Evolutionary conservation across 306 rosid genomes (phyloP).

Genomic region (Begonia masoniana): DNA sequence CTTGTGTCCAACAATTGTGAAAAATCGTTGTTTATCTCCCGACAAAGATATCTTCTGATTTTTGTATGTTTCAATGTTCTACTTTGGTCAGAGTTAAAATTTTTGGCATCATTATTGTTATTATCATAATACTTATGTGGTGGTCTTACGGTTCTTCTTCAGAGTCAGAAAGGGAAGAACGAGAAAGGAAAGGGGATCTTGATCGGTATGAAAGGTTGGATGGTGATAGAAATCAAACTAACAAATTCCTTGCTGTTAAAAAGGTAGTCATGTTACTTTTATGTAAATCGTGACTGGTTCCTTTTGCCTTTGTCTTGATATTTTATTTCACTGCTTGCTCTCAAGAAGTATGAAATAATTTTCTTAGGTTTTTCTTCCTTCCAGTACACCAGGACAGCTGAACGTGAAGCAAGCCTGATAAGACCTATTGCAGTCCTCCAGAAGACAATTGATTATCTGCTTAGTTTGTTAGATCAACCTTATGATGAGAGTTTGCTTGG

Average conservation of each 20-base stretch:
- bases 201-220: constrained; percentile 83
- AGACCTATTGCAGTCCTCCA: constrained; percentile 84
- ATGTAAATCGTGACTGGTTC: background rate
- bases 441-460: constrained; percentile 68
- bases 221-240: constrained; percentile 90
- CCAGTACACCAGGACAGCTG: constrained; percentile 96
- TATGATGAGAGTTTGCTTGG: constrained; percentile 75
- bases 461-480: constrained; percentile 63
- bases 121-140: background rate
- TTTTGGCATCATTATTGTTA: background rate
- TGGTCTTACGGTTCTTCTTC: constrained; percentile 12
- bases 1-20: too few species aligned
- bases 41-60: too few species aligned
- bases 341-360: too few species aligned
- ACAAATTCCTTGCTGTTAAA: constrained; percentile 75
- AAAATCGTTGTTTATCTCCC: too few species aligned
- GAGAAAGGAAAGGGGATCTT: constrained; percentile 98
- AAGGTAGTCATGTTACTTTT: constrained; percentile 39
- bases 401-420: constrained; percentile 85
- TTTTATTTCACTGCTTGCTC: background rate
- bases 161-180: constrained; percentile 88
- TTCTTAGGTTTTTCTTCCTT: constrained; percentile 4
- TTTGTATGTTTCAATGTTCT: background rate
- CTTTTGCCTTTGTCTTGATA: background rate
- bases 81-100: background rate